phyloP scores from a whole-genome alignment of 1,284 basidiomycete species.

The Marasmius fiardii region DNA sequence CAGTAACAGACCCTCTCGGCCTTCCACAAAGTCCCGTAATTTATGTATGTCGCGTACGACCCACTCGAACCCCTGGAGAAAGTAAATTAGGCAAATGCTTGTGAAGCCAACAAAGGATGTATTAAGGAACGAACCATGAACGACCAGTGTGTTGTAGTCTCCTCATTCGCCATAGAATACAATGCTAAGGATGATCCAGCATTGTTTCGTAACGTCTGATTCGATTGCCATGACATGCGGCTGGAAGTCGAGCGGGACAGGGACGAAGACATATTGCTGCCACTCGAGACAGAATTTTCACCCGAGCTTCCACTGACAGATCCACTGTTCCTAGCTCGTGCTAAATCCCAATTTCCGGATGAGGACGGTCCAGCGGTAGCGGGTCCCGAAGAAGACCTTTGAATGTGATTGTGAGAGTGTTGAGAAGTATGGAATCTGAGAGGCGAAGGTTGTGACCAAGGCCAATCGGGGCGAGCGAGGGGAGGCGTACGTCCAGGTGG shows the following conservation, averaged over 20 bases:
- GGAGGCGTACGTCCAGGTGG: conserved; percentile 15
- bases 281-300: not conserved
- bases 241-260: conserved; percentile 16
- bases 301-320: conserved; percentile 10
- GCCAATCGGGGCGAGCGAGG: conserved; percentile 56
- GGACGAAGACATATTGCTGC: conserved; percentile 14
- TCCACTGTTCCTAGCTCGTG: conserved; percentile 4
- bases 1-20: conserved; percentile 7
- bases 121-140: conserved; percentile 43
- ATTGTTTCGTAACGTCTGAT: conserved; percentile 3
- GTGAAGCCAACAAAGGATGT: not conserved
- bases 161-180: conserved; percentile 24
- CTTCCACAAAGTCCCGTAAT: conserved; percentile 51
- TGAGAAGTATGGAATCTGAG: conserved; percentile 3
- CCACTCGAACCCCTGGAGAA: conserved; percentile 62
- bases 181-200: not conserved
- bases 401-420: conserved; percentile 12
- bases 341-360: conserved; percentile 2
- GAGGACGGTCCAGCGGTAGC: conserved; percentile 15
- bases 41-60: conserved; percentile 53
- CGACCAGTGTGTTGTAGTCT: conserved; percentile 56
- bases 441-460: conserved; percentile 38
- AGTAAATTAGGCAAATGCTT: conserved; percentile 1
- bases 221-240: conserved; percentile 6
- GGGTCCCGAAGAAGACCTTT: conserved; percentile 17